Evolutionary conservation across 192 early-diverging fungal genomes (phyloP).

Genomic region (Mortierella antarctica): DNA sequence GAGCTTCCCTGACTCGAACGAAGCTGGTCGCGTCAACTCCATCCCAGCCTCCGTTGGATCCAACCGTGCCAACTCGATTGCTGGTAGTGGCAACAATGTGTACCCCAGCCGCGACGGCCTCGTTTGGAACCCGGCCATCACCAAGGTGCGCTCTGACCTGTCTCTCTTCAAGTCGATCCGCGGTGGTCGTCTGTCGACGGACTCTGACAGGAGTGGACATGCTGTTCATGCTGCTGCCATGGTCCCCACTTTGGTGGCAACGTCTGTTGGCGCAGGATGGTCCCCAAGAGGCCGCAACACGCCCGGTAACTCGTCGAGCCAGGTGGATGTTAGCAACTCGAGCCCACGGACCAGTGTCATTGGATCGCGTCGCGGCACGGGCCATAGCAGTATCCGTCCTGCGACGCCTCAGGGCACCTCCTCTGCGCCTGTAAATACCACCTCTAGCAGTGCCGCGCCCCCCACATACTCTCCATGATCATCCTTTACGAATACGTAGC

Average conservation of each 20-base stretch:
- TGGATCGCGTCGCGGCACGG: conserved; percentile 34
- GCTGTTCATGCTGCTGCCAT: conserved; percentile 51
- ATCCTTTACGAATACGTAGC: no score
- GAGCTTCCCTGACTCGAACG: conserved; percentile 15
- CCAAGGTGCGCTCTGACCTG: conserved; percentile 52
- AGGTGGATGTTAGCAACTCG: conserved; percentile 28
- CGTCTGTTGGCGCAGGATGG: conserved; percentile 58
- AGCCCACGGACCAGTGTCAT: conserved; percentile 35
- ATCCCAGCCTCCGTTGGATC: conserved; percentile 36
- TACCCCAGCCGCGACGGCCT: conserved; percentile 56
- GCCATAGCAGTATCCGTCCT: conserved; percentile 15
- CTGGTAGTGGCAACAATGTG: conserved; percentile 31
- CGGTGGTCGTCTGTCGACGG: conserved; percentile 51
- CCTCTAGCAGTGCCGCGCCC: background rate
- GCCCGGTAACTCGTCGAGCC: conserved; percentile 39
- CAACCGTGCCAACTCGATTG: conserved; percentile 27
- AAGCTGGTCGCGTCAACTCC: conserved; percentile 34
- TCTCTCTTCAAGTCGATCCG: conserved; percentile 54
- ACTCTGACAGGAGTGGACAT: conserved; percentile 31
- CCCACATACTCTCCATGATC: conserved; percentile 6
- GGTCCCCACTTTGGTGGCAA: conserved; percentile 52
- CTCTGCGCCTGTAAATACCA: conserved; percentile 32
- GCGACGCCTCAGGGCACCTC: conserved; percentile 12
- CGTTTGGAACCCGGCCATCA: conserved; percentile 57
- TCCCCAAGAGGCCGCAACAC: conserved; percentile 33